Conservation (phyloP, 148 eudicot species). For the Vaccinium myrtillus region DNA sequence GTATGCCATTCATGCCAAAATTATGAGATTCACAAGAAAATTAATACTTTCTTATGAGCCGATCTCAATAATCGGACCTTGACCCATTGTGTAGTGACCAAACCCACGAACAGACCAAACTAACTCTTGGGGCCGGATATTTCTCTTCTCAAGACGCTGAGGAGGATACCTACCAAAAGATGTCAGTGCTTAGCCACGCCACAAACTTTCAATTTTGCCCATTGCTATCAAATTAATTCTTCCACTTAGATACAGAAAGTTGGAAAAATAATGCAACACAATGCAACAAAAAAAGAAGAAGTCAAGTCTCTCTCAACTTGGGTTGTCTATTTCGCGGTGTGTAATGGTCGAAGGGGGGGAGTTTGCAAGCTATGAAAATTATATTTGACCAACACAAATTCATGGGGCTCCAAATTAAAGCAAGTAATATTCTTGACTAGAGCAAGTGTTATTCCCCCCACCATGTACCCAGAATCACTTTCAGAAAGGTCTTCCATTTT, state of each 20-base stretch:
- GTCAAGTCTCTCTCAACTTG: not conserved
- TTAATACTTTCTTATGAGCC: too few species aligned
- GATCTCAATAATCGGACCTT: too few species aligned
- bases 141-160: not conserved
- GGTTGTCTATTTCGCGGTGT: not conserved
- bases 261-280: not conserved
- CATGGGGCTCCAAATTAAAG: slow-evolving; percentile 3
- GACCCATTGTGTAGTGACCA: too few species aligned
- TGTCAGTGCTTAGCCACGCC: not conserved
- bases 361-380: not conserved
- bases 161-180: not conserved
- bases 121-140: too few species aligned
- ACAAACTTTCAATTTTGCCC: not conserved
- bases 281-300: not conserved
- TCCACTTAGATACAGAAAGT: not conserved
- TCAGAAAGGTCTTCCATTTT: not conserved
- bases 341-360: not conserved
- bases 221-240: slow-evolving; percentile 1
- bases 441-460: not conserved
- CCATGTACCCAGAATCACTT: not conserved
- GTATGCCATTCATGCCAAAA: too few species aligned
- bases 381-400: not conserved
- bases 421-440: not conserved
- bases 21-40: too few species aligned
- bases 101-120: too few species aligned